Conservation (phyloP, 179 eudicot genomes). For the Heliamphora pulchella region DNA sequence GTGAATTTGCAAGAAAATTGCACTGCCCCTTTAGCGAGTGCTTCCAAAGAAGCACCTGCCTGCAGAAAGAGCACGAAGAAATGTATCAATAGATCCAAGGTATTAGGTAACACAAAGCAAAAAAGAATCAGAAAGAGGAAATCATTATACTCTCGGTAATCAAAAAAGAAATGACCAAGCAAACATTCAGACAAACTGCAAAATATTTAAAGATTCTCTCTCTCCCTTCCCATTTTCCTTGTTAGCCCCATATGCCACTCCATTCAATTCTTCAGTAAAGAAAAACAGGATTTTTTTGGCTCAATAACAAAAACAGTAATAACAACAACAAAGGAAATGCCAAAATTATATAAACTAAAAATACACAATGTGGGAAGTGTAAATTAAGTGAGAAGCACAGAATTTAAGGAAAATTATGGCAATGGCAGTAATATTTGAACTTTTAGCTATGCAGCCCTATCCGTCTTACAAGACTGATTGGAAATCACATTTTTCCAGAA, state of each 20-base stretch:
- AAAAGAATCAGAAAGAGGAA: not conserved
- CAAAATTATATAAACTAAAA: not conserved
- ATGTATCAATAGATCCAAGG: not conserved
- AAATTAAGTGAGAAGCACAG: not conserved
- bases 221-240: not conserved
- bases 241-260: too few species aligned
- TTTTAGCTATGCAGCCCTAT: not conserved
- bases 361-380: not conserved
- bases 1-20: slow-evolving; percentile 42
- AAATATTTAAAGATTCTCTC: not conserved
- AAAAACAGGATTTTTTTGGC: too few species aligned
- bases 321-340: not conserved
- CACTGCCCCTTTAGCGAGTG: slow-evolving; percentile 59
- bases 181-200: not conserved
- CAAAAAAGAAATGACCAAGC: not conserved
- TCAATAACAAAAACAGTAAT: too few species aligned
- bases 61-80: slow-evolving; percentile 15
- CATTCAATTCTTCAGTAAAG: too few species aligned
- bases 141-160: not conserved
- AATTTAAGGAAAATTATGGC: not conserved
- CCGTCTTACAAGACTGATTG: not conserved
- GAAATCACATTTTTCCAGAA: not conserved
- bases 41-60: slow-evolving; percentile 56
- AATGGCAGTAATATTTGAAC: not conserved
- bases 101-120: not conserved